Conservation (phyloP, 805 yeast species). For the Scheffersomyces lignosus region DNA sequence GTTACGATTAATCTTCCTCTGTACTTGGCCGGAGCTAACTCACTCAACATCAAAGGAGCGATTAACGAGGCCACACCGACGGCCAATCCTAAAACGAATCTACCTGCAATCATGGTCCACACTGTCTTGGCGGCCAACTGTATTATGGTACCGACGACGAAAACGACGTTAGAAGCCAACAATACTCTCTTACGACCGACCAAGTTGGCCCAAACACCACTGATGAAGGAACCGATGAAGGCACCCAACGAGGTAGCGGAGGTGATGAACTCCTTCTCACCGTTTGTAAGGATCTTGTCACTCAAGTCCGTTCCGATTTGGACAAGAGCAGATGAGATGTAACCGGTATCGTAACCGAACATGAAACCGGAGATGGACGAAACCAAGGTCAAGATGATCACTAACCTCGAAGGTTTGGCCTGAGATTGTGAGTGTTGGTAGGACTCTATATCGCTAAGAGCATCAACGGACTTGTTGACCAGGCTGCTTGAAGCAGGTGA, state of each 20-base stretch:
- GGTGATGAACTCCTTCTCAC: slow-evolving; percentile 87
- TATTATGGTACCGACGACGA: slow-evolving; percentile 79
- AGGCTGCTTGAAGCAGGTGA: too few species aligned
- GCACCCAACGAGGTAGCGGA: slow-evolving; percentile 96
- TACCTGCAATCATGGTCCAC: slow-evolving; percentile 91
- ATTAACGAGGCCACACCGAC: slow-evolving; percentile 93
- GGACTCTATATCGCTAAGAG: slow-evolving; percentile 3
- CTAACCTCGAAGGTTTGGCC: slow-evolving; percentile 58
- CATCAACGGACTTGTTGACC: slow-evolving; percentile 2
- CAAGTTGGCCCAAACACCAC: slow-evolving; percentile 80
- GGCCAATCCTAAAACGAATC: slow-evolving; percentile 93
- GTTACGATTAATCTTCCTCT: slow-evolving; percentile 90
- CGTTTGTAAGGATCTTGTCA: slow-evolving; percentile 57
- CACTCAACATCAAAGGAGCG: slow-evolving; percentile 92
- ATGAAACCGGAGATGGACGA: slow-evolving; percentile 92
- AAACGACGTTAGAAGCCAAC: slow-evolving; percentile 77
- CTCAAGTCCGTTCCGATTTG: slow-evolving; percentile 74
- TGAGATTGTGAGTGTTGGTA: slow-evolving; percentile 1
- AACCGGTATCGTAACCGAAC: slow-evolving; percentile 98
- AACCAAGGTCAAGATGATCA: slow-evolving; percentile 66
- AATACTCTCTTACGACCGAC: slow-evolving; percentile 85
- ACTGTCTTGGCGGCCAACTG: slow-evolving; percentile 80
- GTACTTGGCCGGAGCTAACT: slow-evolving; percentile 87
- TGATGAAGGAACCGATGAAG: slow-evolving; percentile 69
- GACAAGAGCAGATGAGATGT: slow-evolving; percentile 90